phyloP scores from a whole-genome alignment of 1,139 yeast genomes.

The Petasospora rhodanensis region DNA sequence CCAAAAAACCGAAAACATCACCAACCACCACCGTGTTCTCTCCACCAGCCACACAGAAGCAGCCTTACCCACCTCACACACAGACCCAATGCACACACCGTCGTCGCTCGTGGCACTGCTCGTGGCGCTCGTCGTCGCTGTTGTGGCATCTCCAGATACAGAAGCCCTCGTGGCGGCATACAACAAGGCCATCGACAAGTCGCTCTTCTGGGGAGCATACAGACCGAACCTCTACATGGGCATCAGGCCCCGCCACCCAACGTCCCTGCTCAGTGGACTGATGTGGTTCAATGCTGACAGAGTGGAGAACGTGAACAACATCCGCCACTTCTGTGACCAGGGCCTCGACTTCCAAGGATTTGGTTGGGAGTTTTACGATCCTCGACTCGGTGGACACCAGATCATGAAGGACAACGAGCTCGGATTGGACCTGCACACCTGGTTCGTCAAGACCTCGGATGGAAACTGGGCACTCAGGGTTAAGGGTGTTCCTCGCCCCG shows the following conservation, averaged over 20 bases:
- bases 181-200: constrained; percentile 33
- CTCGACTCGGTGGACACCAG: constrained; percentile 83
- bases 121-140: no score
- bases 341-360: constrained; percentile 67
- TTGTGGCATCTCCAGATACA: background rate
- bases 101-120: no score
- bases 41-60: no score
- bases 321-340: constrained; percentile 83
- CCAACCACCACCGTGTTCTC: no score
- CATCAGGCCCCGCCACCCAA: constrained; percentile 71
- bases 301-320: constrained; percentile 47
- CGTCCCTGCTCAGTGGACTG: constrained; percentile 70
- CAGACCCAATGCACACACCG: no score
- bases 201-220: constrained; percentile 88
- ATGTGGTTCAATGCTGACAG: constrained; percentile 83
- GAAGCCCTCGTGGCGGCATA: constrained; percentile 19
- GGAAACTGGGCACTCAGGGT: constrained; percentile 79
- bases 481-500: constrained; percentile 54
- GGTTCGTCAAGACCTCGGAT: constrained; percentile 69
- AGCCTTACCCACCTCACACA: no score
- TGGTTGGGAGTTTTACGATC: constrained; percentile 86
- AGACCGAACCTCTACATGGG: constrained; percentile 86
- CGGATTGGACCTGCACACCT: constrained; percentile 59
- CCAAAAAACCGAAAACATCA: no score
- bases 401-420: constrained; percentile 63